Evolutionary conservation across 1,284 basidiomycete species (phyloP).

Genomic region (Leccinum fuscescens): DNA sequence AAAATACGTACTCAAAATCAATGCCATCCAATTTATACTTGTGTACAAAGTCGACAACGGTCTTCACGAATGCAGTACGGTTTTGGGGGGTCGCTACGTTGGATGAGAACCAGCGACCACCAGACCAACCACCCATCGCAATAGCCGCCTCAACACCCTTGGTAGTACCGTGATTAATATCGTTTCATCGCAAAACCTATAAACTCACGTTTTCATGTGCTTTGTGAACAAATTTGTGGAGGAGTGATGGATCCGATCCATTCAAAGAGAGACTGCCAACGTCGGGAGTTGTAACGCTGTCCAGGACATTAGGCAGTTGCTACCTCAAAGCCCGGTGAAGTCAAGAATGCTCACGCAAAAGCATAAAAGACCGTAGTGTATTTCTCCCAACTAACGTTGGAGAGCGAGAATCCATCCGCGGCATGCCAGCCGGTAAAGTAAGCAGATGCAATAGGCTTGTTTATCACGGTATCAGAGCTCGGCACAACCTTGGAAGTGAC

Average conservation of each 20-base stretch:
- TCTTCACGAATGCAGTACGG: slow-evolving; percentile 58
- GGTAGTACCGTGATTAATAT: neutral
- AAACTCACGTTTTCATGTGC: slow-evolving; percentile 43
- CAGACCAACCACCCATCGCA: neutral
- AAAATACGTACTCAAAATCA: slow-evolving; percentile 20
- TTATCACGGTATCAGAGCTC: neutral
- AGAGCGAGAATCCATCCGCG: slow-evolving; percentile 36
- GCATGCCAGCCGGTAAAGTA: slow-evolving; percentile 43
- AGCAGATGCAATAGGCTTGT: slow-evolving; percentile 18
- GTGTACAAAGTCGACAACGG: slow-evolving; percentile 45
- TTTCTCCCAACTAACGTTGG: slow-evolving; percentile 45
- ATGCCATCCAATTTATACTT: slow-evolving; percentile 41
- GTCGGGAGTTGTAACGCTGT: slow-evolving; percentile 44
- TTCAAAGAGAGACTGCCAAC: slow-evolving; percentile 40
- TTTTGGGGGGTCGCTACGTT: slow-evolving; percentile 28
- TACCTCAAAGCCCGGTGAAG: neutral
- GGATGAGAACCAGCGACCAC: neutral
- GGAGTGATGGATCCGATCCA: slow-evolving; percentile 29
- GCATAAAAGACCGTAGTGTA: slow-evolving; percentile 49
- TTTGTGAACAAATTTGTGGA: slow-evolving; percentile 50
- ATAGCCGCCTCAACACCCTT: neutral
- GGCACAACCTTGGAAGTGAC: neutral
- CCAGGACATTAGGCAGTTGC: neutral
- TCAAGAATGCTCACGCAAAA: slow-evolving; percentile 22
- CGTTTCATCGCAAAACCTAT: neutral